Conservation (phyloP, 192 early-diverging fungal genomes). For the Coemansia sp. region DNA sequence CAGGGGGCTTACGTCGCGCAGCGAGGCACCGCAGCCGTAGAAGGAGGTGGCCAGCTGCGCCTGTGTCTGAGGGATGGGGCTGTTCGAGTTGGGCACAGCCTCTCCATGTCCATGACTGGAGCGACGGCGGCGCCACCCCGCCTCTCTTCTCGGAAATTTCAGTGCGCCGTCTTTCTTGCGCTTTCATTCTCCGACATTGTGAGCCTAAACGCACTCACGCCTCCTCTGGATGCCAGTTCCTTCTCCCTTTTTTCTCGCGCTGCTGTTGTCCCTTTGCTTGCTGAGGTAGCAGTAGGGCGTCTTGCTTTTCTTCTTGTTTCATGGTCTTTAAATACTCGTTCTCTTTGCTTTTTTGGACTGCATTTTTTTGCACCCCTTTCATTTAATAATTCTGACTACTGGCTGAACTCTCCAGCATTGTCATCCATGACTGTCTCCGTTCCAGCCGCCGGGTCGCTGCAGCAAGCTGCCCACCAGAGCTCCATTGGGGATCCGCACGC, state of each 20-base stretch:
- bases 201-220: too few species aligned
- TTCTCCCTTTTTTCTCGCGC: background rate
- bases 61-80: too few species aligned
- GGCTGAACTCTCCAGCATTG: background rate
- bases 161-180: too few species aligned
- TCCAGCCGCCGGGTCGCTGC: conserved; percentile 4
- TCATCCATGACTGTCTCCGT: background rate
- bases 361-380: background rate
- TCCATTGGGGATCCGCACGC: conserved; percentile 34
- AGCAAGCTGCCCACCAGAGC: conserved; percentile 23
- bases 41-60: too few species aligned
- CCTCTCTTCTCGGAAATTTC: too few species aligned
- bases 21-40: background rate
- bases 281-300: too few species aligned
- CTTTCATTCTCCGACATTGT: too few species aligned
- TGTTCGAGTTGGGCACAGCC: too few species aligned
- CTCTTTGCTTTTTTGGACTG: background rate
- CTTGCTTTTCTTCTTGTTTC: background rate
- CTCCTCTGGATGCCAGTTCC: too few species aligned
- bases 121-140: too few species aligned
- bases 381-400: background rate
- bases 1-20: background rate
- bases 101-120: too few species aligned
- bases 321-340: background rate
- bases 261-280: too few species aligned